A percentile compares a stretch with the other conserved stretches of the same genome.
Conservation (phyloP, 2,329 filamentous ascomycete genomes). For the Diaporthe aspalathi region DNA sequence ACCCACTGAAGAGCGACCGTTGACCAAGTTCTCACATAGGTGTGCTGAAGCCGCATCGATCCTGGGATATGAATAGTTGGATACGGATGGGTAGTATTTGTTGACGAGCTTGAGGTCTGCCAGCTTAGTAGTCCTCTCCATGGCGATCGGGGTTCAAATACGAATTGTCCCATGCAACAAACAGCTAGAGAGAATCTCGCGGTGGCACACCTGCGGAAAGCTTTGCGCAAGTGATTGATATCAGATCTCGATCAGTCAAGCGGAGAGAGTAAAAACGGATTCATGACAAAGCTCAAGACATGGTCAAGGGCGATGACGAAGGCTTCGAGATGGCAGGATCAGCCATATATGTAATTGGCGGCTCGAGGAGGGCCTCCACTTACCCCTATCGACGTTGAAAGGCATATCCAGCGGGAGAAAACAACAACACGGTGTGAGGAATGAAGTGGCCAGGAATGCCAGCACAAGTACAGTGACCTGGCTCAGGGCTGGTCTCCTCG, state of each 20-base stretch:
- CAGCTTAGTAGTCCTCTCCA: slow-evolving; percentile 36
- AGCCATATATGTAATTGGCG: slow-evolving; percentile 33
- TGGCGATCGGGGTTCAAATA: slow-evolving; percentile 10
- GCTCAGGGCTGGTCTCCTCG: background rate
- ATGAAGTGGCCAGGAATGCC: slow-evolving; percentile 38
- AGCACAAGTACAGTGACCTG: slow-evolving; percentile 24
- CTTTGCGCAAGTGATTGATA: background rate
- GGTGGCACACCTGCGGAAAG: slow-evolving; percentile 3
- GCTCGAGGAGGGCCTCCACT: background rate
- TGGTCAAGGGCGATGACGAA: slow-evolving; percentile 4
- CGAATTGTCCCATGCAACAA: slow-evolving; percentile 4
- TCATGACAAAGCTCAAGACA: slow-evolving; percentile 13
- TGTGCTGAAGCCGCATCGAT: slow-evolving; percentile 5
- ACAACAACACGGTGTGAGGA: slow-evolving; percentile 40
- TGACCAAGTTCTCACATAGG: background rate
- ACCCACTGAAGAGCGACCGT: slow-evolving; percentile 37
- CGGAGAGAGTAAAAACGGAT: background rate
- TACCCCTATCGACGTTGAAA: background rate
- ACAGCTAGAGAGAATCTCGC: background rate
- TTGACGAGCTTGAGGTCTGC: slow-evolving; percentile 39
- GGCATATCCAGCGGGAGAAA: slow-evolving; percentile 12
- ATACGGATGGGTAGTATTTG: slow-evolving; percentile 37
- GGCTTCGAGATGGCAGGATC: slow-evolving; percentile 23
- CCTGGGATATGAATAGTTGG: slow-evolving; percentile 39
- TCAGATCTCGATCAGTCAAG: background rate